Evolutionary conservation across 352 stramenopile species (phyloP).

Genomic region (Thalassiosira oceanica): DNA sequence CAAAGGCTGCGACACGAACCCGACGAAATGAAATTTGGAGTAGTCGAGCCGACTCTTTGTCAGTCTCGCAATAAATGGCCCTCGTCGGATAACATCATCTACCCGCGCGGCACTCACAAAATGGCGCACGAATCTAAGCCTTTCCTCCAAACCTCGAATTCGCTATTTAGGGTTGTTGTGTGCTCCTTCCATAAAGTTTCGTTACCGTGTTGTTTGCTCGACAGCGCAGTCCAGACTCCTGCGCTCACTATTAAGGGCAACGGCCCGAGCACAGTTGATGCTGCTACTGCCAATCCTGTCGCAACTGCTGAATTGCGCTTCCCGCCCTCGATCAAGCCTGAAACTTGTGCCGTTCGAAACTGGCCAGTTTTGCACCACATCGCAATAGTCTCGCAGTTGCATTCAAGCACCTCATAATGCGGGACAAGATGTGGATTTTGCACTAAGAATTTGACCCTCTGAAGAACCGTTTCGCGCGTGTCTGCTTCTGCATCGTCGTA

Average conservation of each 20-base stretch:
- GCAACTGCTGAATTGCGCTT: conserved; percentile 15
- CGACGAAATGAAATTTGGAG: too few relatives aligned
- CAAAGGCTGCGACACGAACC: too few relatives aligned
- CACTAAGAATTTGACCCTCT: conserved; percentile 36
- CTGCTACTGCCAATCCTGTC: neutral
- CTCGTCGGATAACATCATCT: too few relatives aligned
- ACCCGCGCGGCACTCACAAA: too few relatives aligned
- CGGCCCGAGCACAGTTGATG: conserved; percentile 9
- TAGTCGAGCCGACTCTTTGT: too few relatives aligned
- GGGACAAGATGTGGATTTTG: conserved; percentile 22
- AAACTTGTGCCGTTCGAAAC: conserved; percentile 33
- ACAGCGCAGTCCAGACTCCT: conserved; percentile 6
- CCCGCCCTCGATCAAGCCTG: conserved; percentile 13
- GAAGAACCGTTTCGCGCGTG: conserved; percentile 6
- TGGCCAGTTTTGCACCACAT: conserved; percentile 42
- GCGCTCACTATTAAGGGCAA: conserved; percentile 4
- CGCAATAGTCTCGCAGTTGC: conserved; percentile 46
- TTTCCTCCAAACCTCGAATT: conserved; percentile 23
- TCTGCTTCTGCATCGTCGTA: conserved; percentile 5
- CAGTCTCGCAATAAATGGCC: too few relatives aligned
- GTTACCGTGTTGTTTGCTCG: conserved; percentile 10
- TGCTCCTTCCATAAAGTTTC: conserved; percentile 18
- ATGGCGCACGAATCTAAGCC: too few relatives aligned
- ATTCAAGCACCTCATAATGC: conserved; percentile 32
- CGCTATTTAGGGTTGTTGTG: conserved; percentile 17